Evolutionary conservation across 139 green algal species (phyloP).

Genomic region (Asterochloris sp.): DNA sequence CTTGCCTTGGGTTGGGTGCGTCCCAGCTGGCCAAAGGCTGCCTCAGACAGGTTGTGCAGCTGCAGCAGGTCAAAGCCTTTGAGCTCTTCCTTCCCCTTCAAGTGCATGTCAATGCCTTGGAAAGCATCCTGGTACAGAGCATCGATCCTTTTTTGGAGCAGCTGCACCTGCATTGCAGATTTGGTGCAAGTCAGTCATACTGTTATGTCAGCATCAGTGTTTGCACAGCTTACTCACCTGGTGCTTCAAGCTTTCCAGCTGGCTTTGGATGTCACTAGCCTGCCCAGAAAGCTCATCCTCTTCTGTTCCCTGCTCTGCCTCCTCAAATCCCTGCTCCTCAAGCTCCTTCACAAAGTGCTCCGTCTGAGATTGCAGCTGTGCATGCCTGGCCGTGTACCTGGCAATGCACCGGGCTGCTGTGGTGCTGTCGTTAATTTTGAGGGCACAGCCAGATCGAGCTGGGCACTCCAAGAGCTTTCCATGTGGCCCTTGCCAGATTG

Average conservation of each 20-base stretch:
- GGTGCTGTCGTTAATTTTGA: no score
- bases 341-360: conserved; percentile 11
- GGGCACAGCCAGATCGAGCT: no score
- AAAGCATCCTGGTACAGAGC: conserved; percentile 2
- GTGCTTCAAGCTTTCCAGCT: not conserved
- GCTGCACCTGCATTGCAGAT: not conserved
- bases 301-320: not conserved
- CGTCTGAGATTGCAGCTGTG: conserved; percentile 9
- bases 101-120: not conserved
- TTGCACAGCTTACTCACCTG: not conserved
- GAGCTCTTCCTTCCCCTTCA: not conserved
- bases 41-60: conserved; percentile 1
- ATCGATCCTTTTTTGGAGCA: not conserved
- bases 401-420: not conserved
- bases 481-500: no score
- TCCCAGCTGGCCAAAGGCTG: conserved; percentile 7
- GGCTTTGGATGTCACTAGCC: not conserved
- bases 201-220: not conserved
- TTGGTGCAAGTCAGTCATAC: not conserved
- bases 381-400: not conserved
- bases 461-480: no score
- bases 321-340: not conserved
- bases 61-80: not conserved
- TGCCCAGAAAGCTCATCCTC: not conserved
- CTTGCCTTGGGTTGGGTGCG: conserved; percentile 7